Base-by-base conservation (phyloP, 2,329 filamentous ascomycete genomes). In the Paradendryphiella salina region DNA sequence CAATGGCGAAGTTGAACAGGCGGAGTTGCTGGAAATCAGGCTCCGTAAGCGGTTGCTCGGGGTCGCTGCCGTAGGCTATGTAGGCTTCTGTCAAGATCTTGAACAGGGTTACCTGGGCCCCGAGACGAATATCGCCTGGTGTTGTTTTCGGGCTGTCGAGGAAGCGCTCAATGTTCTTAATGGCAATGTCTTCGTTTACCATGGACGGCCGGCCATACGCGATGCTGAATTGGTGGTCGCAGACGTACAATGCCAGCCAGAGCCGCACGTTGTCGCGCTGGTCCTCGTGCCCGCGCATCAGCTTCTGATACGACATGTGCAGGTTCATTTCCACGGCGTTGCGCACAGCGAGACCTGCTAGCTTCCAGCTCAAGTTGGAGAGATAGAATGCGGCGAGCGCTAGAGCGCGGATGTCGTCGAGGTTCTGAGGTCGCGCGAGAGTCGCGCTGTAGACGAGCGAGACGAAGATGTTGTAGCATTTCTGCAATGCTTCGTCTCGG, bases 1-100 rank as follows among this genome's bases (percentile, higher is more conserved):
- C 75, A n/a, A 76, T 75, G 26, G 73, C 70, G 21, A 75, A 67
- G 50, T 76, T 76, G 60, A 75, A 76, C 40, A 67, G 63, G 32
- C 73, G 67, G 11, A 76, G 53, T 47, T 70, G 66, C 18, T 67
- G 69, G 21, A 76, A 72, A 41, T 76, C 73, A 1, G 62, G 56
- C 38, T 73, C 73, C 0, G 64, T 61, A 0, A 76, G 59, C 10
- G 72, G 67, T 64, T 72, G 63, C 70, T 68, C 65, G 21, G 64
- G 62, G 39, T 71, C 67, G 44, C 64, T 67, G 23, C 69, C 68
- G 38, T 69, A 72, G 4, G 59, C 59, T 9, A 63, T 60, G 44
- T 71, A 71, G n/a, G 66, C 66, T 53, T 68, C 63, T 3, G 68
- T 70, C 10, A 69, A 59, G 14, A 70, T 70, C 50, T 64, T 68